These are phyloP conservation scores for Maudiozyma pseudohumilis DNA, from an alignment of 805 yeast species.

Conservation along the genomic window DNA sequence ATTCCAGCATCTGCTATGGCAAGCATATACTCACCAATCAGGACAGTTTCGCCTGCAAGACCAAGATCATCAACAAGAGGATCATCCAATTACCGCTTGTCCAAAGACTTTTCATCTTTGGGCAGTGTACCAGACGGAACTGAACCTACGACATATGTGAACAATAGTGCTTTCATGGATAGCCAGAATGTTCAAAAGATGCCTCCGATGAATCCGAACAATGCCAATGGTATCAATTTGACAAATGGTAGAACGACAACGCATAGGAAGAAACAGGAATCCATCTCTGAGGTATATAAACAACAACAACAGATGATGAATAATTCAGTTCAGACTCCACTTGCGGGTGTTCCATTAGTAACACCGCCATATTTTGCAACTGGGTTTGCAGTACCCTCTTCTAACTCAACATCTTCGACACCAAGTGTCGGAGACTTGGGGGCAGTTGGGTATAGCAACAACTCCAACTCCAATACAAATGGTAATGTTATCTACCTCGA, in stretches of 20 bases:
- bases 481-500: neutral
- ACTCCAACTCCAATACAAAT: neutral
- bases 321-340: conserved; percentile 8
- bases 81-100: conserved; percentile 19
- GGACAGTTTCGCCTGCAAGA: conserved; percentile 25
- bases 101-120: conserved; percentile 20
- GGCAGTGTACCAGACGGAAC: conserved; percentile 13
- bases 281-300: conserved; percentile 20
- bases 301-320: conserved; percentile 1
- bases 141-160: conserved; percentile 6
- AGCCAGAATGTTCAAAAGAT: conserved; percentile 8
- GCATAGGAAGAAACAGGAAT: conserved; percentile 26
- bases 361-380: conserved; percentile 9
- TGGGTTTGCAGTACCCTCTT: conserved; percentile 1
- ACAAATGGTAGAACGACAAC: neutral
- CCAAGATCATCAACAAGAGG: conserved; percentile 23
- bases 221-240: too few relatives aligned
- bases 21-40: conserved; percentile 23
- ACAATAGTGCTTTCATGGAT: conserved; percentile 19
- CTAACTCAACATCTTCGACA: conserved; percentile 8
- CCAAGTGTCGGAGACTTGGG: conserved; percentile 5
- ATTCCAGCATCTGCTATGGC: conserved; percentile 16
- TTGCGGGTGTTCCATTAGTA: conserved; percentile 4
- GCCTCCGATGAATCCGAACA: neutral
- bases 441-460: neutral